Evolutionary conservation across 78 protist species (phyloP), one percentile per base, ranked within the genome.

Genomic region (Protostelium mycophagum): DNA sequence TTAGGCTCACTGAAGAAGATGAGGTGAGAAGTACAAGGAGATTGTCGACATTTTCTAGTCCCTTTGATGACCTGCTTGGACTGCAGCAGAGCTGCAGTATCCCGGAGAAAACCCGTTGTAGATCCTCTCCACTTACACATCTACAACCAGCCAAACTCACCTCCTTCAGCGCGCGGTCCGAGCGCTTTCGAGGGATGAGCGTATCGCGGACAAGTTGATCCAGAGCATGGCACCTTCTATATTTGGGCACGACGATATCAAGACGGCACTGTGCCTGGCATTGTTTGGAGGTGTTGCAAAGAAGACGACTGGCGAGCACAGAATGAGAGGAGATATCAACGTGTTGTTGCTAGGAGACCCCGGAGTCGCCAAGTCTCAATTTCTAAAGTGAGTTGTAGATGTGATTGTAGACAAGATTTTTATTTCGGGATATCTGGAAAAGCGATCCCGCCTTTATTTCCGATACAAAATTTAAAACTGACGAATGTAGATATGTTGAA

Each of bases 271-370:
- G 28, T 99, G 99, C 28, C 90, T 97, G 84, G 87, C 99, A 28
- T 39, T 99, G 90, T 98, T 99, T 85, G 99, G 99, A 39, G 99
- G 99, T 28, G 89, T 39, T 28, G 85, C 96, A 63, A 88, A 91
- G 36, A 38, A 90, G 31, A n/a, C 85, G 1, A 38, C 88, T 16
- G 92, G 84, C 83, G 91, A 93, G 93, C 99, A 98, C 89, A 86
- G 97, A 35, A 90, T 98, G 38, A 97, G 99, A 36, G 99, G 99
- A 1, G 99, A 99, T 93, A 99, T 99, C 94, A 99, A 99, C 95
- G 98, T 99, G 28, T 91, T 99, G 38, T 39, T 99, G 23, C 84
- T 99, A 31, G 99, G 99, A 73, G 99, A 99, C 91, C 99, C 99
- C 5, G 99, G 99, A 29, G 92, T 96, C 0, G 99, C 99, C 88